A percentile compares a stretch with the other conserved stretches of the same genome.
Conservation (phyloP, 23 red algal genomes). For the Gracilaria caudata region DNA sequence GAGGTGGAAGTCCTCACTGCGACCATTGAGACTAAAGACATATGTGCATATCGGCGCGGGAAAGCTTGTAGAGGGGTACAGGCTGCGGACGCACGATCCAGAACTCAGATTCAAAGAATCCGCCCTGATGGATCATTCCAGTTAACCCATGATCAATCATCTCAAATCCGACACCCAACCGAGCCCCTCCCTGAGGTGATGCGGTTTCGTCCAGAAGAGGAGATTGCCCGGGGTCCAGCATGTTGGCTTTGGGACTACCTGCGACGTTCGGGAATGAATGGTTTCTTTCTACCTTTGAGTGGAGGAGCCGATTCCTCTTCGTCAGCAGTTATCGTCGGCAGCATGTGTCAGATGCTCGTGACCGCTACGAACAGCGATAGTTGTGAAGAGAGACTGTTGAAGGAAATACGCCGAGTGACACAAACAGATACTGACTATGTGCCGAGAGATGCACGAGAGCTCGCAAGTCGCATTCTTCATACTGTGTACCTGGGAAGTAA, state of each 20-base stretch:
- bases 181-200: slow-evolving; percentile 2
- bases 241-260: slow-evolving; percentile 99
- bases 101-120: neutral
- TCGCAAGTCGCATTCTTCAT: slow-evolving; percentile 78
- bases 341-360: slow-evolving; percentile 91
- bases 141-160: slow-evolving; percentile 3
- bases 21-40: slow-evolving; percentile 81
- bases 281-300: slow-evolving; percentile 92
- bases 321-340: slow-evolving; percentile 94
- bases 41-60: slow-evolving; percentile 58
- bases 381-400: slow-evolving; percentile 41
- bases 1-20: slow-evolving; percentile 82
- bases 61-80: slow-evolving; percentile 78
- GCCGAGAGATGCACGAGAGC: slow-evolving; percentile 72
- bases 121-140: neutral
- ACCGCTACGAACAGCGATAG: slow-evolving; percentile 26
- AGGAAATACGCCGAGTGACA: slow-evolving; percentile 82
- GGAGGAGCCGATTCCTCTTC: slow-evolving; percentile 94
- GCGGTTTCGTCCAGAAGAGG: slow-evolving; percentile 67
- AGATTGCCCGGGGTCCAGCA: slow-evolving; percentile 96
- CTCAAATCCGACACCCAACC: neutral
- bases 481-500: slow-evolving; percentile 88
- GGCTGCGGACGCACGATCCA: slow-evolving; percentile 34
- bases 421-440: slow-evolving; percentile 51
- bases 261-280: slow-evolving; percentile 77